Evolutionary conservation across 129 eudicot species (phyloP).

Genomic region (Flaveria robusta): DNA sequence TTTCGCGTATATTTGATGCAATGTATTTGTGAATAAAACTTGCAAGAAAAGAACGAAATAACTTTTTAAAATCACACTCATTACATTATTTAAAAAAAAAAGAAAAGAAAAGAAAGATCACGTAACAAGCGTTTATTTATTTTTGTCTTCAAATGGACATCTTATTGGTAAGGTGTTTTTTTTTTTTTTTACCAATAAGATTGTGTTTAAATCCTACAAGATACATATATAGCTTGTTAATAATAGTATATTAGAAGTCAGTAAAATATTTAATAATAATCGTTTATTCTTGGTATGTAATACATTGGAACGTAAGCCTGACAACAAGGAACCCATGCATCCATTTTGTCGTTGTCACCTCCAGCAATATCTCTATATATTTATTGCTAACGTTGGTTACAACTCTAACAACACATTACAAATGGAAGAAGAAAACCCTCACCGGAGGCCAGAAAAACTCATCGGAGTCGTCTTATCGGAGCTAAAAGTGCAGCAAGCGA

Average conservation of each 20-base stretch:
- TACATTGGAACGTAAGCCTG: background rate
- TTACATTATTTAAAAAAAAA: too few relatives aligned
- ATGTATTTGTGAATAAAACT: background rate
- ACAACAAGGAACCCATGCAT: conserved; percentile 48
- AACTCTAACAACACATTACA: conserved; percentile 3
- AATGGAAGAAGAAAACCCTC: conserved; percentile 36
- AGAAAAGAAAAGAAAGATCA: background rate
- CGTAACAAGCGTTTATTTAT: background rate
- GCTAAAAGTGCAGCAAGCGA: conserved; percentile 59
- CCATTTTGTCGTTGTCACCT: conserved; percentile 25
- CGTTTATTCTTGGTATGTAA: background rate
- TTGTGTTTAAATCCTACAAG: too few relatives aligned
- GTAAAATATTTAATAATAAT: background rate
- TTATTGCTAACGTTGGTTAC: conserved; percentile 2
- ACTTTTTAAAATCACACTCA: background rate
- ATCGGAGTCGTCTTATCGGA: conserved; percentile 37
- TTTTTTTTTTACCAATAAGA: too few relatives aligned
- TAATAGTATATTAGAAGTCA: background rate
- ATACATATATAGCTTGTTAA: too few relatives aligned
- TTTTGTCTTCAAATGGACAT: too few relatives aligned
- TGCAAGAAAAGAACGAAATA: background rate
- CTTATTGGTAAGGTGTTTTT: too few relatives aligned
- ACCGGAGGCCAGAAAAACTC: conserved; percentile 30
- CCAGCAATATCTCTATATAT: conserved; percentile 12
- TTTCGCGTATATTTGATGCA: too few relatives aligned